Evolutionary conservation across 2,329 filamentous ascomycete species (phyloP), one percentile per base, ranked within the genome.

Genomic region (Fusarium cicatricum): DNA sequence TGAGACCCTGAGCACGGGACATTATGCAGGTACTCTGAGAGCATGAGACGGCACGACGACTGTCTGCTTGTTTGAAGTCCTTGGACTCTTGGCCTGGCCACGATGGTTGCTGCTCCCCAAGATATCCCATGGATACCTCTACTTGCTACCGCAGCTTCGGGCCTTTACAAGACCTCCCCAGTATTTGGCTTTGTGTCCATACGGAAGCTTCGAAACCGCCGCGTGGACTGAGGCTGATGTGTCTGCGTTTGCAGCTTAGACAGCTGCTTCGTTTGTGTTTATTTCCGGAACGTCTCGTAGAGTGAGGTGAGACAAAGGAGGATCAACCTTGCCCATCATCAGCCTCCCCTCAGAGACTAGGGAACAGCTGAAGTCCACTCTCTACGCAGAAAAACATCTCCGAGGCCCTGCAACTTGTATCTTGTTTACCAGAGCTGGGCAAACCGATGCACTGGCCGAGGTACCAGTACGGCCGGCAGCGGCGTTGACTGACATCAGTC

Each of bases 1-100:
- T 56, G 52, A 43, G 40, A 41, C 46, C 58, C 56, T 56, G 52
- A 43, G 51, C 11, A 31, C 39, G 34, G 45, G 48, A 48, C 33
- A 44, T 45, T 44, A 60, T 61, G 58, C 58, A 60, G 58, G 57
- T 60, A 53, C 58, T 60, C 34, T 2, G 16, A 28, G 46, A 44
- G 37, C 32, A 52, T 43, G 32, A 46, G 29, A 31, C n/a, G n/a
- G n/a, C n/a, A n/a, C n/a, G n/a, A n/a, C 23, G 16, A n/a, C 33
- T 29, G 36, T 37, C n/a, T 40, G 11, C 31, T 26, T n/a, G 14
- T n/a, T 28, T 36, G 14, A 9, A 23, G 21, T 9, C n/a, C 10
- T 17, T 36, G 10, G 32, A 9, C 9, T 42, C 40, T 42, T 28
- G 26, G 28, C 40, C 40, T 42, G 32, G 40, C 40, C 40, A 32